Conservation (phyloP, 208 protist species). For the Strigomonas culicis region DNA sequence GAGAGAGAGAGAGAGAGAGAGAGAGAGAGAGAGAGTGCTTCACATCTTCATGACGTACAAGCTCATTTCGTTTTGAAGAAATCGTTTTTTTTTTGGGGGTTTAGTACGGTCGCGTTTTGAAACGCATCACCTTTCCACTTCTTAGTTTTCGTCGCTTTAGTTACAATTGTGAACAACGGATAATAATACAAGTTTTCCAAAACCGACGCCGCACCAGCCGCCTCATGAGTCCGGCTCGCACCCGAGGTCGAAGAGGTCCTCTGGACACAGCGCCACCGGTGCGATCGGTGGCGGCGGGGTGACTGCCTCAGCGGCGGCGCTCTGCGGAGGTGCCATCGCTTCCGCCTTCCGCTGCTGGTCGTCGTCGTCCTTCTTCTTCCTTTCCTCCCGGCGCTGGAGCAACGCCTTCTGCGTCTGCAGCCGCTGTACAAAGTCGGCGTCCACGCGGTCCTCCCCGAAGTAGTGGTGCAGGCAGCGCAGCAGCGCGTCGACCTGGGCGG, state of each 20-base stretch:
- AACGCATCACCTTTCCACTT: neutral
- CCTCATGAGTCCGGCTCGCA: neutral
- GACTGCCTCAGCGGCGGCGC: neutral
- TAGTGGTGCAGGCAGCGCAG: constrained; percentile 57
- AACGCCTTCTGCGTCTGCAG: constrained; percentile 36
- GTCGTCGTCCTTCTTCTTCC: neutral
- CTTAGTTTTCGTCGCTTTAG: neutral
- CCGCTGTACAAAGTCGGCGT: constrained; percentile 67
- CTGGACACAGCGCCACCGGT: neutral
- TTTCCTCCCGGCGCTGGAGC: constrained; percentile 5
- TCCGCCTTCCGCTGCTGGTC: neutral
- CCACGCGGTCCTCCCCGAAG: constrained; percentile 43
- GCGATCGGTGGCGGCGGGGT: neutral
- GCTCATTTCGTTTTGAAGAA: too few species aligned
- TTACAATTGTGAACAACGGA: neutral
- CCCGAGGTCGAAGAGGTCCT: constrained; percentile 14
- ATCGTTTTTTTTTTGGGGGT: too few species aligned
- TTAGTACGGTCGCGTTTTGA: too few species aligned
- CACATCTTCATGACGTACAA: too few species aligned
- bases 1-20: too few species aligned
- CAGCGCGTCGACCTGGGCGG: constrained; percentile 45
- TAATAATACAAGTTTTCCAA: constrained; percentile 12
- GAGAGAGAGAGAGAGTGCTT: too few species aligned
- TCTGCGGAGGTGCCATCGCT: neutral
- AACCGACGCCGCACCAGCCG: neutral